Percentiles rank a stretch among this genome's conserved stretches.
Evolutionary conservation across 345 rosid species (phyloP).

Genomic region (Sisymbrium altissimum): DNA sequence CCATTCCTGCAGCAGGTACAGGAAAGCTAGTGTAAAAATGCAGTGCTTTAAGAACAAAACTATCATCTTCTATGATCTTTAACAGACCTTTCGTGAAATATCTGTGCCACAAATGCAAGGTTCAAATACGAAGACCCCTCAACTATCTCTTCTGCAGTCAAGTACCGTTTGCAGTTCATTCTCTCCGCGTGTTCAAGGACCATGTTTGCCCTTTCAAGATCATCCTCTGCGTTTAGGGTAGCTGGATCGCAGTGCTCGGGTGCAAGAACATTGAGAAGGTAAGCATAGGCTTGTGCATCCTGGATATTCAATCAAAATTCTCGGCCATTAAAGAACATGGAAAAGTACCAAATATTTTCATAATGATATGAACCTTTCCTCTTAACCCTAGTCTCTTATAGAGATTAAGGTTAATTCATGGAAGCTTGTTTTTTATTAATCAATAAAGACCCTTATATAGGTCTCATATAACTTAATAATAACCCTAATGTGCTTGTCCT

Average conservation of each 20-base stretch:
- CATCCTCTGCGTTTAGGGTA: constrained; percentile 62
- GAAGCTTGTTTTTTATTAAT: too few species aligned
- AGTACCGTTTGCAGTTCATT: constrained; percentile 87
- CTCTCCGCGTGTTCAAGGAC: constrained; percentile 88
- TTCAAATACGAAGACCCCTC: constrained; percentile 85
- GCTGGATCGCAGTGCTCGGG: constrained; percentile 80
- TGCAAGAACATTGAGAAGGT: constrained; percentile 88
- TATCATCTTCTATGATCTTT: background rate
- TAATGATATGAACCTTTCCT: too few species aligned
- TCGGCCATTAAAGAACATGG: background rate
- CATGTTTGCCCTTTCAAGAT: constrained; percentile 71
- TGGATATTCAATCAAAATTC: constrained; percentile 31
- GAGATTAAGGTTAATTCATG: too few species aligned
- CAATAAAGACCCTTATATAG: too few species aligned
- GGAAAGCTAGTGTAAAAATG: background rate
- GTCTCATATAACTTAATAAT: too few species aligned
- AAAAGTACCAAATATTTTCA: background rate
- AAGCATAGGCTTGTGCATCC: constrained; percentile 95
- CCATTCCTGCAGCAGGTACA: constrained; percentile 72
- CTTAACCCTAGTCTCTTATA: too few species aligned
- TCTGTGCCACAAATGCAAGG: constrained; percentile 90
- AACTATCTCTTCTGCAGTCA: constrained; percentile 79
- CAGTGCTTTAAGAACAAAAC: background rate
- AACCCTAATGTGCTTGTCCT: too few species aligned
- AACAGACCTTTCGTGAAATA: constrained; percentile 80